These are phyloP conservation scores for Paraglomus brasilianum DNA, from an alignment of 192 early-diverging fungal genomes.

Conservation along the genomic window DNA sequence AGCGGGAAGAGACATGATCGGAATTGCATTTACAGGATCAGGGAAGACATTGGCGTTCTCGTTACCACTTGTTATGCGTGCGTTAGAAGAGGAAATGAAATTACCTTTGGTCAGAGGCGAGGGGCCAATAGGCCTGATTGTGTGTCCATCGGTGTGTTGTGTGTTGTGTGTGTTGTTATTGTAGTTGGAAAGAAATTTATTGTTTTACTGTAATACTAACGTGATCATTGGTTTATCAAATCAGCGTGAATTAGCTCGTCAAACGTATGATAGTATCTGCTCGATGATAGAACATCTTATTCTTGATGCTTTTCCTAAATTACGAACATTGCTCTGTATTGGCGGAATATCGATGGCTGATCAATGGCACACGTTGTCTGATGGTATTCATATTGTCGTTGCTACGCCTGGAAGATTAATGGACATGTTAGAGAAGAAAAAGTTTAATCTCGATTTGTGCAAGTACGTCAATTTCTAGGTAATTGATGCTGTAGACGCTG, in stretches of 20 bases:
- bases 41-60: slow-evolving; percentile 96
- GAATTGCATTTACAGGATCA: slow-evolving; percentile 96
- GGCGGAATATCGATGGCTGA: slow-evolving; percentile 94
- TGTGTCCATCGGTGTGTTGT: slow-evolving; percentile 82
- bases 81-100: slow-evolving; percentile 89
- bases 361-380: slow-evolving; percentile 67
- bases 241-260: slow-evolving; percentile 90
- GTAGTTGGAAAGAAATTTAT: not conserved
- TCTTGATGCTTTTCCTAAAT: slow-evolving; percentile 65
- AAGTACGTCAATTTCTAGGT: slow-evolving; percentile 51
- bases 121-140: slow-evolving; percentile 90
- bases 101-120: slow-evolving; percentile 81
- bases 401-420: slow-evolving; percentile 94
- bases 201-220: not conserved
- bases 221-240: not conserved
- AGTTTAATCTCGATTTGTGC: slow-evolving; percentile 86
- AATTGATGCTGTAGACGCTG: not conserved
- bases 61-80: slow-evolving; percentile 86
- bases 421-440: slow-evolving; percentile 87
- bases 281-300: slow-evolving; percentile 60
- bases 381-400: slow-evolving; percentile 91
- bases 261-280: slow-evolving; percentile 86
- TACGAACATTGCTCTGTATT: slow-evolving; percentile 84
- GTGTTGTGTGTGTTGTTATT: not conserved
- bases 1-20: slow-evolving; percentile 95